These are phyloP conservation scores for Trichophyton verrucosum DNA, from an alignment of 2,329 filamentous ascomycete species.

Conservation along the genomic window DNA sequence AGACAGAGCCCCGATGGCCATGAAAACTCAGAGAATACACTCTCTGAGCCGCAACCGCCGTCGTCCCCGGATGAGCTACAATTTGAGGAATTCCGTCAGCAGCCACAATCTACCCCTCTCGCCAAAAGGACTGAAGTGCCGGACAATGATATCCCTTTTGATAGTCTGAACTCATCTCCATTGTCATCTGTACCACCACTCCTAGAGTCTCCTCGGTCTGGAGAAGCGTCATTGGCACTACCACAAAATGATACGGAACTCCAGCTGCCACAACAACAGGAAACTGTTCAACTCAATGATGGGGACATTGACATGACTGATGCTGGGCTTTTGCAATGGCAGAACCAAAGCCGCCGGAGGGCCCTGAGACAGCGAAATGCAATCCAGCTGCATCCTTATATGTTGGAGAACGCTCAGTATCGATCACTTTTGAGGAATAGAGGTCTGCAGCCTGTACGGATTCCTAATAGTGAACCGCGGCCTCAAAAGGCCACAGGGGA, in stretches of 20 bases:
- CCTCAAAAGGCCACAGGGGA: conserved; percentile 16
- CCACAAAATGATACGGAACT: neutral
- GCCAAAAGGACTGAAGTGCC: neutral
- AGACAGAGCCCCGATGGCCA: neutral
- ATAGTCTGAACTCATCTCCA: conserved; percentile 21
- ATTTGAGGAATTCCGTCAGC: conserved; percentile 16
- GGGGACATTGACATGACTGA: neutral
- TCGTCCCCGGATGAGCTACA: conserved; percentile 30
- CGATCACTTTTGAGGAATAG: conserved; percentile 28
- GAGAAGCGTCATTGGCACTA: neutral
- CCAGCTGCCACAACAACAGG: neutral
- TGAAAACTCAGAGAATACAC: neutral
- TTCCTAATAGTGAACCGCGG: conserved; percentile 15
- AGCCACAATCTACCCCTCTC: conserved; percentile 6
- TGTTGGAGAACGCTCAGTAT: conserved; percentile 36
- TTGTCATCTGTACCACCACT: conserved; percentile 26
- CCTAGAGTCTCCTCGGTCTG: conserved; percentile 1
- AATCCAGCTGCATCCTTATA: conserved; percentile 39
- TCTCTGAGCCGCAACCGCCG: neutral
- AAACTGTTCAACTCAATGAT: neutral
- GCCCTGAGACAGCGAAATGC: conserved; percentile 34
- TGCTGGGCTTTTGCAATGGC: neutral
- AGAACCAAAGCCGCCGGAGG: conserved; percentile 14
- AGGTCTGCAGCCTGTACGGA: conserved; percentile 33
- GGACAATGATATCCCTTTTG: conserved; percentile 3